Percentiles rank a stretch among this genome's conserved stretches.
These are phyloP conservation scores for Penicillium hordei DNA, from an alignment of 2,329 filamentous ascomycete genomes.

Conservation along the genomic window DNA sequence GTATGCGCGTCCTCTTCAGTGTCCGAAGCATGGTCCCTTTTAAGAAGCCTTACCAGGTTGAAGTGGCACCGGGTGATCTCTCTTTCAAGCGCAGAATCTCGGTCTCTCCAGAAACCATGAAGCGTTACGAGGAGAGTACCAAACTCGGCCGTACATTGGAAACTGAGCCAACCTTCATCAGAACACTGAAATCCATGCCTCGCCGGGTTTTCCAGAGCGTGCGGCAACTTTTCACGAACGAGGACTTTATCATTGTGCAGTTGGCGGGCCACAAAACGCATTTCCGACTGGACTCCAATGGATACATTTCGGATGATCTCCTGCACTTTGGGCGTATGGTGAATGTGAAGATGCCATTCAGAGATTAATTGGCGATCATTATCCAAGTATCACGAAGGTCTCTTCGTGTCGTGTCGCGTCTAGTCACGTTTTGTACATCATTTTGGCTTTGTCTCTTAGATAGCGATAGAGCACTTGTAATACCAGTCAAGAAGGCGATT, in stretches of 20 bases:
- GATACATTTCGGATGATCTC: conserved; percentile 38
- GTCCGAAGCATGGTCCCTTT: conserved; percentile 43
- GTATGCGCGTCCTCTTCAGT: conserved; percentile 36
- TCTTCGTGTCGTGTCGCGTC: no score
- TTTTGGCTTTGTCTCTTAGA: neutral
- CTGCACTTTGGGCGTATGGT: conserved; percentile 28
- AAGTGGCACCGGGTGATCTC: conserved; percentile 28
- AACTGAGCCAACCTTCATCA: conserved; percentile 32
- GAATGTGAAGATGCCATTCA: conserved; percentile 8
- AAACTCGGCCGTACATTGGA: conserved; percentile 14
- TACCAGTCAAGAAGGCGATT: neutral
- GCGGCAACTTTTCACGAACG: conserved; percentile 42
- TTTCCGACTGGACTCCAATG: conserved; percentile 41
- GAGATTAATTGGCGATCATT: neutral
- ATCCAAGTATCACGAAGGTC: neutral
- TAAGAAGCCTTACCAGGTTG: conserved; percentile 36
- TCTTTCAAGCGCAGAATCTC: conserved; percentile 30
- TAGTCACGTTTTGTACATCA: conserved; percentile 2
- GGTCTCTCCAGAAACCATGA: conserved; percentile 32
- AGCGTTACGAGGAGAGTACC: conserved; percentile 21
- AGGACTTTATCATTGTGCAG: conserved; percentile 42
- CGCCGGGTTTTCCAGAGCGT: conserved; percentile 38
- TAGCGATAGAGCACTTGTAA: conserved; percentile 2
- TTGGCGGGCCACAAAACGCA: conserved; percentile 37
- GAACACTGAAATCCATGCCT: conserved; percentile 30